These are phyloP conservation scores for Penstemon eatonii DNA, from an alignment of 257 asterid species.

Conservation along the genomic window DNA sequence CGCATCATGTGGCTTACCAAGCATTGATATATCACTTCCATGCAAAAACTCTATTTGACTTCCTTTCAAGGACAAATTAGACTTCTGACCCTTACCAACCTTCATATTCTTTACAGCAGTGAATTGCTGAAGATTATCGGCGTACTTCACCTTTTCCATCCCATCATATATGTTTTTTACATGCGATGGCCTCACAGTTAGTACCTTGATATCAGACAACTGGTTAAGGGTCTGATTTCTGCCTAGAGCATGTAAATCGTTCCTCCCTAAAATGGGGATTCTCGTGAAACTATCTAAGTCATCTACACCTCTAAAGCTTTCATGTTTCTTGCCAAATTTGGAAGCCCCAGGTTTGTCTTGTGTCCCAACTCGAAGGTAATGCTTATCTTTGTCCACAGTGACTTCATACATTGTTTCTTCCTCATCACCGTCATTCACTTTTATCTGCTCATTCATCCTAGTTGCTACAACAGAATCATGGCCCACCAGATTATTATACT, in stretches of 20 bases:
- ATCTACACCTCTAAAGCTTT: conserved; percentile 46
- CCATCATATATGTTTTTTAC: conserved; percentile 49
- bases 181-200: conserved; percentile 66
- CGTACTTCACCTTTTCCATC: conserved; percentile 52
- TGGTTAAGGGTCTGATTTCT: conserved; percentile 70
- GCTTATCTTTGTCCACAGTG: conserved; percentile 57
- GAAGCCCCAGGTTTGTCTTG: conserved; percentile 41
- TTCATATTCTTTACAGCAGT: conserved; percentile 61
- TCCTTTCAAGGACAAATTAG: conserved; percentile 54
- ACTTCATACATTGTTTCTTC: conserved; percentile 65
- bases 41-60: conserved; percentile 52
- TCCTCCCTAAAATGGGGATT: conserved; percentile 44
- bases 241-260: conserved; percentile 51
- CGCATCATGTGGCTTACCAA: conserved; percentile 46
- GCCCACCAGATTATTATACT: conserved; percentile 43
- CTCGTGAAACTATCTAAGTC: conserved; percentile 49
- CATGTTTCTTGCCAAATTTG: conserved; percentile 61
- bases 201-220: conserved; percentile 76
- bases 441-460: conserved; percentile 39
- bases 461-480: conserved; percentile 44
- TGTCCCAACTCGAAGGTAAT: conserved; percentile 41
- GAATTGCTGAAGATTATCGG: conserved; percentile 46
- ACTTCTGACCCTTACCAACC: conserved; percentile 61
- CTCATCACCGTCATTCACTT: conserved; percentile 41
- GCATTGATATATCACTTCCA: conserved; percentile 58